These are phyloP conservation scores for Xerocomus brunneocitrinus DNA, from an alignment of 768 basidiomycete species.

Conservation along the genomic window DNA sequence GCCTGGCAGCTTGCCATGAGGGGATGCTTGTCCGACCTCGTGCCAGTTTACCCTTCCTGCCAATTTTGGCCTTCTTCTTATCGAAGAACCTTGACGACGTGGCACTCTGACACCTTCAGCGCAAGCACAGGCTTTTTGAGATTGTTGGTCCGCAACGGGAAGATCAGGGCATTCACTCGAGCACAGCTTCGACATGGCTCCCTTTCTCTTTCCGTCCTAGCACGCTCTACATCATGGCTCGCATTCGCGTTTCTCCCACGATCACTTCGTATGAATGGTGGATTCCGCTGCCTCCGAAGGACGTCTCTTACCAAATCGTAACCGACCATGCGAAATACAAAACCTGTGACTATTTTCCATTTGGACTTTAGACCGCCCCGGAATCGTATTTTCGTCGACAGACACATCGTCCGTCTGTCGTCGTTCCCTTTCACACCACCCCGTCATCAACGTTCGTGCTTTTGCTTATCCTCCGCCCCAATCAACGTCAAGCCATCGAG, in stretches of 20 bases:
- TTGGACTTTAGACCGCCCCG: not conserved
- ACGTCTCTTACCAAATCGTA: constrained; percentile 28
- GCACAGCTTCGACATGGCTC: constrained; percentile 21
- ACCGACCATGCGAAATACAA: constrained; percentile 25
- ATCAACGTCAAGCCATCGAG: constrained; percentile 5
- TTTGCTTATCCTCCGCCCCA: not conserved
- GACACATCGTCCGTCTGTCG: not conserved
- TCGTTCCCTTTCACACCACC: not conserved
- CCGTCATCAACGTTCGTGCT: not conserved
- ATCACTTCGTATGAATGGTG: constrained; percentile 28
- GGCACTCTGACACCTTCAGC: constrained; percentile 15
- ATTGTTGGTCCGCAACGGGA: constrained; percentile 21
- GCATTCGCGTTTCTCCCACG: constrained; percentile 26
- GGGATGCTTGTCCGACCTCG: constrained; percentile 27
- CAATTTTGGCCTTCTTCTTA: constrained; percentile 25
- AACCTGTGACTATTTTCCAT: constrained; percentile 15
- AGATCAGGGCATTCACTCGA: constrained; percentile 25
- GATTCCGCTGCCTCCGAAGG: constrained; percentile 29
- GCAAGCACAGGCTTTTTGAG: constrained; percentile 15
- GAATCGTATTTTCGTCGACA: not conserved
- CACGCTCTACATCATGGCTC: constrained; percentile 6
- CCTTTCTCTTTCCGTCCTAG: not conserved
- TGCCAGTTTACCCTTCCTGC: constrained; percentile 24
- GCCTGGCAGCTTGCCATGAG: constrained; percentile 23
- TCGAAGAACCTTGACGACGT: constrained; percentile 27